These are phyloP conservation scores for Solanum rostratum DNA, from an alignment of 257 asterid genomes.

Conservation along the genomic window DNA sequence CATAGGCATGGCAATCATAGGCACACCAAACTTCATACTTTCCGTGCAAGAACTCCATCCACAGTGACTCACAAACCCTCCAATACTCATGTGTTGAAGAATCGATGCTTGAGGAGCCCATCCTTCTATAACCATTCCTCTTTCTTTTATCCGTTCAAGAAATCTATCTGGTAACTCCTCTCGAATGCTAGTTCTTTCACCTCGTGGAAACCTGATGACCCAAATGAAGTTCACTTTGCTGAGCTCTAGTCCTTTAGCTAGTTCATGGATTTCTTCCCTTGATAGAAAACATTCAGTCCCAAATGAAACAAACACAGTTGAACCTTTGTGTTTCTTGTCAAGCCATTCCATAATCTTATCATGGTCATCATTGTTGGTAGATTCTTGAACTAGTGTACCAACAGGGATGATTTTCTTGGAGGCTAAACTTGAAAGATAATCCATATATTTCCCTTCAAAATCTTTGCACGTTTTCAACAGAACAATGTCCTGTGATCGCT, in stretches of 20 bases:
- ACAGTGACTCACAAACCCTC: not conserved
- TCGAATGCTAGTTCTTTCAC: not conserved
- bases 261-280: constrained; percentile 12
- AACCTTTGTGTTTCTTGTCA: too few species aligned
- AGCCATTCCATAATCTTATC: constrained; percentile 27
- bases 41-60: constrained; percentile 16
- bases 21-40: not conserved
- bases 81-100: not conserved
- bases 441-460: too few species aligned
- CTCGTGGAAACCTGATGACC: constrained; percentile 38
- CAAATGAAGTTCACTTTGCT: constrained; percentile 34
- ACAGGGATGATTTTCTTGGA: too few species aligned
- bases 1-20: constrained; percentile 26
- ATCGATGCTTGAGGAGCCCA: constrained; percentile 27
- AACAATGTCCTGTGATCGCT: too few species aligned
- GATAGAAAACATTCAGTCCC: too few species aligned
- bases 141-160: constrained; percentile 1
- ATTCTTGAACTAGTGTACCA: too few species aligned
- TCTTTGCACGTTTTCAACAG: too few species aligned
- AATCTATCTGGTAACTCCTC: constrained; percentile 5
- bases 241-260: constrained; percentile 27
- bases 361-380: too few species aligned
- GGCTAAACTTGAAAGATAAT: too few species aligned
- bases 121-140: constrained; percentile 13
- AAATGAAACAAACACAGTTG: too few species aligned